Evolutionary conservation across 192 early-diverging fungal genomes (phyloP).

Genomic region (Coemansia sp.): DNA sequence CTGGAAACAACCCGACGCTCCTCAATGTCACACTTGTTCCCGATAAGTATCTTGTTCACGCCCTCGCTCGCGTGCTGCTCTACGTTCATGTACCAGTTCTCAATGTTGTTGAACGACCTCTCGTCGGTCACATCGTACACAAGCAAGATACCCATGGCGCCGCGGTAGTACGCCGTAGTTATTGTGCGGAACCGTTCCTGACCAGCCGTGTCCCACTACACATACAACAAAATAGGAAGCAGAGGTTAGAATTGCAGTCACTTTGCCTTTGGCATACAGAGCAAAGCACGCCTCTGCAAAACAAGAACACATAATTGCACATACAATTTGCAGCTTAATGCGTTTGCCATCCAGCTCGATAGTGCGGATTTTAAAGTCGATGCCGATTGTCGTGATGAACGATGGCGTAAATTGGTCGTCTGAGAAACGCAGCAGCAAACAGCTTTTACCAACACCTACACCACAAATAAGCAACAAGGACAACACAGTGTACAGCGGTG

Average conservation of each 20-base stretch:
- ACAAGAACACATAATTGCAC: neutral
- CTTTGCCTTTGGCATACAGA: no score
- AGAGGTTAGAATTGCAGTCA: no score
- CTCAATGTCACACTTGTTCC: constrained; percentile 96
- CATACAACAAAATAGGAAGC: neutral
- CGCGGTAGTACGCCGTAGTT: constrained; percentile 96
- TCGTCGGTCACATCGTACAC: constrained; percentile 98
- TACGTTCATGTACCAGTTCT: constrained; percentile 98
- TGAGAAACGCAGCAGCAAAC: constrained; percentile 93
- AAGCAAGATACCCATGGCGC: constrained; percentile 97
- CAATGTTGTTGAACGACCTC: constrained; percentile 93
- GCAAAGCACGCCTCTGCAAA: neutral
- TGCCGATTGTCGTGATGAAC: constrained; percentile 98
- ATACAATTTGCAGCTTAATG: constrained; percentile 89
- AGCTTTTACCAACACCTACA: constrained; percentile 97
- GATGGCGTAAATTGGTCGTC: constrained; percentile 98
- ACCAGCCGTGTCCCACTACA: constrained; percentile 93
- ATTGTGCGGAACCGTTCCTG: constrained; percentile 99
- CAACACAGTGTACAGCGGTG: constrained; percentile 60
- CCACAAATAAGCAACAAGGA: constrained; percentile 98
- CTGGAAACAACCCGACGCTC: constrained; percentile 86
- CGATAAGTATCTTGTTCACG: constrained; percentile 96
- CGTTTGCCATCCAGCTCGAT: constrained; percentile 99
- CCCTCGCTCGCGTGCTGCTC: constrained; percentile 96
- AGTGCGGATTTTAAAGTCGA: constrained; percentile 99